A percentile compares a stretch with the other conserved stretches of the same genome.
Evolutionary conservation across 1,284 basidiomycete genomes (phyloP).

Genomic region (Megacollybia platyphylla): DNA sequence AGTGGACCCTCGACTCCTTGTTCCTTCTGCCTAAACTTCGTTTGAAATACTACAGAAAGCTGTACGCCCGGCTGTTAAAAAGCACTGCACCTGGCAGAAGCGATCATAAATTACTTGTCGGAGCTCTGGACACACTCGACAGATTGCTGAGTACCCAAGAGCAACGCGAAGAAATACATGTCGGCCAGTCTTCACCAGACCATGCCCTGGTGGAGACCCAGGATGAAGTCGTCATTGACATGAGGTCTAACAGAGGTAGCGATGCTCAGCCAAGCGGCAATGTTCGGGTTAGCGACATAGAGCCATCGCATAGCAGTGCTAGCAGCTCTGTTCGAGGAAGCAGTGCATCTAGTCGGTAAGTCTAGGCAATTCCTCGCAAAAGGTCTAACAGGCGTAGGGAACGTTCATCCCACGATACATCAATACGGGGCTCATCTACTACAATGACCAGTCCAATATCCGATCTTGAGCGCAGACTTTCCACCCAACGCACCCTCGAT

Average conservation of each 20-base stretch:
- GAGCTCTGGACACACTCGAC: constrained; percentile 77
- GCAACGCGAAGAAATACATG: constrained; percentile 32
- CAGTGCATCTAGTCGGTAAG: constrained; percentile 44
- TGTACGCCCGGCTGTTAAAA: constrained; percentile 81
- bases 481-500: constrained; percentile 75
- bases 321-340: constrained; percentile 37
- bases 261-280: constrained; percentile 8
- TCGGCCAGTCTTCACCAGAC: constrained; percentile 17
- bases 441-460: constrained; percentile 45
- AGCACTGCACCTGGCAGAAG: constrained; percentile 81
- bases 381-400: constrained; percentile 21
- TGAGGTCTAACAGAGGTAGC: constrained; percentile 24
- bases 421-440: constrained; percentile 33
- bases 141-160: constrained; percentile 60
- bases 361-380: not conserved
- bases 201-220: constrained; percentile 20
- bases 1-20: constrained; percentile 81
- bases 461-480: constrained; percentile 75
- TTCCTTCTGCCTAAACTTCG: constrained; percentile 81
- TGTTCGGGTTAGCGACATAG: constrained; percentile 14
- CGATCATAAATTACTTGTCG: constrained; percentile 74
- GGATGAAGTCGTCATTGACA: constrained; percentile 43
- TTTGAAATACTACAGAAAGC: constrained; percentile 86
- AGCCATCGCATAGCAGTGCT: constrained; percentile 24
- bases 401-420: constrained; percentile 48